phyloP scores from a whole-genome alignment of 345 rosid genomes.

The Stellera chamaejasme region DNA sequence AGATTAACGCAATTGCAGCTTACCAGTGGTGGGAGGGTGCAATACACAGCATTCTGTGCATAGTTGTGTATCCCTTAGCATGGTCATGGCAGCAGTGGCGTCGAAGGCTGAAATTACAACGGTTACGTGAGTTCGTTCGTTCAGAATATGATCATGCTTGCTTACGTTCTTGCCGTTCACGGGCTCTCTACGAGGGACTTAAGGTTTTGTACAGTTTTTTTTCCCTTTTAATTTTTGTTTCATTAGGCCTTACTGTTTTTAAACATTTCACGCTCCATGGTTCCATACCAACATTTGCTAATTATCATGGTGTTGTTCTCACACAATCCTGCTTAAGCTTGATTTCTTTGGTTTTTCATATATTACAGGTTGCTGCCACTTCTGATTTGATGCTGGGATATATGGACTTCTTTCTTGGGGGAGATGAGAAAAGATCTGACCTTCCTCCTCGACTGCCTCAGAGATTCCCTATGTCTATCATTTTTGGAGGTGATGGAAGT shows the following conservation, averaged over 20 bases:
- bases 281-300: too few relatives aligned
- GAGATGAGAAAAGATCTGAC: constrained; percentile 91
- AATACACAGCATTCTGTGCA: constrained; percentile 65
- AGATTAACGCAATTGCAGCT: constrained; percentile 87
- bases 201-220: constrained; percentile 49
- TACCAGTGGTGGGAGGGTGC: constrained; percentile 99
- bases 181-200: constrained; percentile 98
- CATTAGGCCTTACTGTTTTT: not conserved
- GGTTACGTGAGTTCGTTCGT: constrained; percentile 90
- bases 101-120: constrained; percentile 73
- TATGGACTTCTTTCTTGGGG: constrained; percentile 97
- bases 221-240: not conserved
- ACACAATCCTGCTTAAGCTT: not conserved
- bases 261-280: not conserved
- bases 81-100: constrained; percentile 99
- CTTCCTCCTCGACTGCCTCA: constrained; percentile 78
- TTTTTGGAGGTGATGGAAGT: constrained; percentile 98
- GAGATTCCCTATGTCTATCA: constrained; percentile 70
- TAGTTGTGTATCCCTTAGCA: constrained; percentile 79
- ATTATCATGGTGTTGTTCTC: too few relatives aligned
- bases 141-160: constrained; percentile 99
- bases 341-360: not conserved
- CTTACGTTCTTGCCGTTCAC: constrained; percentile 95
- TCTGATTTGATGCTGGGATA: constrained; percentile 94
- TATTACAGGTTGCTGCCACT: constrained; percentile 83